A percentile compares a stretch with the other conserved stretches of the same genome.
phyloP scores from a whole-genome alignment of 2,329 filamentous ascomycete genomes.

The Arachnomyces sp. region DNA sequence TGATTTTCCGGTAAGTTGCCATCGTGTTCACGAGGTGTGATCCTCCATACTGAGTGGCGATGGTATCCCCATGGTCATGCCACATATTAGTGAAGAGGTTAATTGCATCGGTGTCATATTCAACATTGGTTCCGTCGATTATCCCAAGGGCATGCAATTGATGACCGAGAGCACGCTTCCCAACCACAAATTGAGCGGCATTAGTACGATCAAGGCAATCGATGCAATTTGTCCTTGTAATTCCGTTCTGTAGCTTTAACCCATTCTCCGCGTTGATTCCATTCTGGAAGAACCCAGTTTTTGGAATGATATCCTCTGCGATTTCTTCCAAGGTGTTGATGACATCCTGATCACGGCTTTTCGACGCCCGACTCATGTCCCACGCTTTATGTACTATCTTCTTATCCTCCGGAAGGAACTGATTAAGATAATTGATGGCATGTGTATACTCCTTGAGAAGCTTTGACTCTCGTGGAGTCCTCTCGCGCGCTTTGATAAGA shows the following conservation, averaged over 20 bases:
- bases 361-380: constrained; percentile 96
- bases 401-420: constrained; percentile 75
- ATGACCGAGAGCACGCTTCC: constrained; percentile 83
- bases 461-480: constrained; percentile 85
- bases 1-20: constrained; percentile 98
- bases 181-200: constrained; percentile 95
- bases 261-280: constrained; percentile 62
- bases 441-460: constrained; percentile 79
- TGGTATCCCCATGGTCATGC: constrained; percentile 94
- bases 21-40: constrained; percentile 98
- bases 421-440: constrained; percentile 86
- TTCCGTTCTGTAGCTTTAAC: constrained; percentile 74
- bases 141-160: constrained; percentile 89
- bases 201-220: constrained; percentile 97
- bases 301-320: constrained; percentile 74
- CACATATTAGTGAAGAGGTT: constrained; percentile 98
- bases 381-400: constrained; percentile 92
- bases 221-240: constrained; percentile 94
- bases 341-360: constrained; percentile 85
- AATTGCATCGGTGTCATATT: constrained; percentile 92
- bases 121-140: constrained; percentile 67
- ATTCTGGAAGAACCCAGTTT: constrained; percentile 92
- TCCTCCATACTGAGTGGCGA: constrained; percentile 94
- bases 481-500: constrained; percentile 79
- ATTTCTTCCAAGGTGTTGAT: constrained; percentile 87